These are phyloP conservation scores for Lichtheimia ornata DNA, from an alignment of 371 early-diverging fungal species.

Conservation along the genomic window DNA sequence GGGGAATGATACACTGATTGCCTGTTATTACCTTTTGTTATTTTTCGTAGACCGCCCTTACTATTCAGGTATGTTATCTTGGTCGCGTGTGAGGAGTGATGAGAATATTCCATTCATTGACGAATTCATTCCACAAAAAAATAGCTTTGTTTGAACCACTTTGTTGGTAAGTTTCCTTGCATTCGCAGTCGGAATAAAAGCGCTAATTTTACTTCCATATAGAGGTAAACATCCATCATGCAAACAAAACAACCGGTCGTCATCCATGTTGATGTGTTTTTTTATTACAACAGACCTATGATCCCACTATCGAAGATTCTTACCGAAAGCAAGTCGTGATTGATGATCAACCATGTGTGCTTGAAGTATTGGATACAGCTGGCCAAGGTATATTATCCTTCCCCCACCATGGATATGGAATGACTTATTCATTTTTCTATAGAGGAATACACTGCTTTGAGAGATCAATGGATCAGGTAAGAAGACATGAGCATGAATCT, in stretches of 20 bases:
- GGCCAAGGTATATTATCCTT: slow-evolving; percentile 64
- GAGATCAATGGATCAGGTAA: slow-evolving; percentile 81
- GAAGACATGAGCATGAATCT: slow-evolving; percentile 21
- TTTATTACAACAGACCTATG: slow-evolving; percentile 74
- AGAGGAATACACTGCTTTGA: slow-evolving; percentile 82
- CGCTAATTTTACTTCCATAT: neutral
- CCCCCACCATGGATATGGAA: too few species aligned
- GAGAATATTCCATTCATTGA: slow-evolving; percentile 2
- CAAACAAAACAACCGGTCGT: too few species aligned
- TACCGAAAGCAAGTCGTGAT: slow-evolving; percentile 95
- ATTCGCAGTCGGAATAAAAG: slow-evolving; percentile 1
- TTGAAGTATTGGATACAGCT: slow-evolving; percentile 95
- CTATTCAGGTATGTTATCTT: slow-evolving; percentile 16
- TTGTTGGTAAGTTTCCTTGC: slow-evolving; percentile 51
- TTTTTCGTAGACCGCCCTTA: slow-evolving; percentile 16
- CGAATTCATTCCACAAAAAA: slow-evolving; percentile 22
- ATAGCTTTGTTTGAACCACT: slow-evolving; percentile 70
- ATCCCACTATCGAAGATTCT: slow-evolving; percentile 97
- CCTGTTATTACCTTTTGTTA: neutral
- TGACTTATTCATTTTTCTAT: neutral
- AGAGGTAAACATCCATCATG: slow-evolving; percentile 11
- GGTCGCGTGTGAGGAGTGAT: neutral
- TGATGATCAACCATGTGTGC: slow-evolving; percentile 89
- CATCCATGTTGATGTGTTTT: neutral
- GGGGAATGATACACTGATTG: neutral